Evolutionary conservation across 1,139 yeast species (phyloP), one percentile per base, ranked within the genome.

Genomic region (Debaryomyces sp.): DNA sequence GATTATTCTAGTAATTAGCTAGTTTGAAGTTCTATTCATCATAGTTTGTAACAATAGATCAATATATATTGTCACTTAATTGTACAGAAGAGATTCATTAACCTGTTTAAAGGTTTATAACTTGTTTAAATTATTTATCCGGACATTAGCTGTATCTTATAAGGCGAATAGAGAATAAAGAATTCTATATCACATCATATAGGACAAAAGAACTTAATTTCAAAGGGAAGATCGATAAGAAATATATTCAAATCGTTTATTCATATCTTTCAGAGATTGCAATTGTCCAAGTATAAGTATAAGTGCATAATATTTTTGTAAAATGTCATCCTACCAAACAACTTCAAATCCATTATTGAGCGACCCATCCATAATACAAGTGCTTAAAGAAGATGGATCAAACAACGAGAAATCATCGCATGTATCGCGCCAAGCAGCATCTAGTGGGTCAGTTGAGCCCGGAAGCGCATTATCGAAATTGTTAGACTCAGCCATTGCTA

Each of bases 401-500:
- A 52, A 52, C 36, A 44, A 50, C 5, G 53, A 47, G 18, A 48
- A 47, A 10, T 37, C 37, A 22, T 41, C 43, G 6, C 33, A 12
- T 15, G 12, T 8, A 23, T 23, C 22, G 23, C 49, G 12, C 8
- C 26, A 18, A 12, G 36, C 34, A 33, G 17, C 48, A 8, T n/a
- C 53, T n/a, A n/a, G 42, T 41, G 40, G 49, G 29, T 29, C 54
- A 36, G 52, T 65, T 29, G 71, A 64, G 32, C 70, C 77, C 4
- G 64, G 72, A 13, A 71, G 66, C 54, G 78, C 73, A 2, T 68
- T 75, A 43, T 70, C 78, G n/a, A 71, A 70, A 53, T 61, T 75
- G 39, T 63, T 75, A 43, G 77, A 72, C 48, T 68, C 74, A 2
- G 77, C 77, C 26, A 71, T 72, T 60, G 78, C 80, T 27, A 75